These are phyloP conservation scores for Solanum arcanum DNA, from an alignment of 257 asterid genomes.

Conservation along the genomic window DNA sequence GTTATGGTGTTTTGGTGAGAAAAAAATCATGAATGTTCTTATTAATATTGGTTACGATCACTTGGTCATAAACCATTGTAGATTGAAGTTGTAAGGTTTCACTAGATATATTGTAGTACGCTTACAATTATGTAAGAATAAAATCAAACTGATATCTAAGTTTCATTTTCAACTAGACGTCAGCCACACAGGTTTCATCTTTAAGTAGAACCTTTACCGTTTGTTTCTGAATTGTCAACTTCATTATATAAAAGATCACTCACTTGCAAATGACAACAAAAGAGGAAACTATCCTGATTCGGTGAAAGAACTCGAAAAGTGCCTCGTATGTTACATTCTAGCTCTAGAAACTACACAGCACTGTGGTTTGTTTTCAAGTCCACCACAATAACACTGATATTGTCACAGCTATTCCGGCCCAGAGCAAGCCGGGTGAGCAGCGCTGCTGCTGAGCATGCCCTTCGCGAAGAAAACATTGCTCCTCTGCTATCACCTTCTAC, in stretches of 20 bases:
- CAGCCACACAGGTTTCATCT: not conserved
- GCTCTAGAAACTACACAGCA: not conserved
- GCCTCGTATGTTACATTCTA: not conserved
- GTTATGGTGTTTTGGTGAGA: too few relatives aligned
- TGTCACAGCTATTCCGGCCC: conserved; percentile 1
- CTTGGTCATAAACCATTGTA: not conserved
- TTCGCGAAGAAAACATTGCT: not conserved
- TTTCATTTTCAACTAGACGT: not conserved
- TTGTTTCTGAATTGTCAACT: not conserved
- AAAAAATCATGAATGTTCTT: not conserved
- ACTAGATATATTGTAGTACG: not conserved
- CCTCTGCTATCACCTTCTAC: not conserved
- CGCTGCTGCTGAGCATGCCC: conserved; percentile 4
- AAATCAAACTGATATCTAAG: not conserved
- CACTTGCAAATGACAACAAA: not conserved
- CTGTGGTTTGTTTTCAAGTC: not conserved
- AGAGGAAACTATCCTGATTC: not conserved
- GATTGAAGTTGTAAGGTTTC: not conserved
- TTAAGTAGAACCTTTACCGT: not conserved
- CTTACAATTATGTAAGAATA: not conserved
- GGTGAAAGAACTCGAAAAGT: not conserved
- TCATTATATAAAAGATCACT: not conserved
- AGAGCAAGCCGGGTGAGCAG: conserved; percentile 5
- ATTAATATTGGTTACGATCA: not conserved
- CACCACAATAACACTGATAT: conserved; percentile 5